These are phyloP conservation scores for Linanthus parryae DNA, from an alignment of 148 eudicot genomes.

Conservation along the genomic window DNA sequence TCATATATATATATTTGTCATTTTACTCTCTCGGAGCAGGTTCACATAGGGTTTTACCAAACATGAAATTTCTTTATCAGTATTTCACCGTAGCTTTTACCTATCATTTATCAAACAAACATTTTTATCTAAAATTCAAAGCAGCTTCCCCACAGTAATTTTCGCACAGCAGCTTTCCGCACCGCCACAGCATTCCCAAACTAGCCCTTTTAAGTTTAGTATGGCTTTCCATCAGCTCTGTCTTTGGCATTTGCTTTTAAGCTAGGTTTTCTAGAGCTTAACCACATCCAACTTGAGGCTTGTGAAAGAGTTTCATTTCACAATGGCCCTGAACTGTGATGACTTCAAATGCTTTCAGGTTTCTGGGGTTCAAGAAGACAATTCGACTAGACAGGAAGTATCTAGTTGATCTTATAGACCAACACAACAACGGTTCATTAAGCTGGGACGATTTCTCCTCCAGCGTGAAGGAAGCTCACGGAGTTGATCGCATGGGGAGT, in stretches of 20 bases:
- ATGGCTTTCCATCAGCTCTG: too few species aligned
- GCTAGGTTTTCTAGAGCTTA: neutral
- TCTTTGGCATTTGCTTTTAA: neutral
- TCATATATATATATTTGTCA: too few species aligned
- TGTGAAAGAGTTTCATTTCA: neutral
- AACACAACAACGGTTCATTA: conserved; percentile 32
- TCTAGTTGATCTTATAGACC: conserved; percentile 42
- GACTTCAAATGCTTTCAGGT: conserved; percentile 25
- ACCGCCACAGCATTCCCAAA: neutral
- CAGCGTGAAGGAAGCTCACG: conserved; percentile 41
- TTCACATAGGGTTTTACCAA: too few species aligned
- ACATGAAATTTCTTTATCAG: too few species aligned
- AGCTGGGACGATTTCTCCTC: conserved; percentile 49
- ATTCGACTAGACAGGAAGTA: conserved; percentile 37
- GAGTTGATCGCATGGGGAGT: conserved; percentile 41
- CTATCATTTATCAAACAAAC: too few species aligned
- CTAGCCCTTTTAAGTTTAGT: too few species aligned
- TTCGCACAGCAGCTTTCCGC: too few species aligned
- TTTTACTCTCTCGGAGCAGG: too few species aligned
- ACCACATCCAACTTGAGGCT: neutral
- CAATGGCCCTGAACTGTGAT: neutral
- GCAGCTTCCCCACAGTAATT: too few species aligned
- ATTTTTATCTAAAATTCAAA: too few species aligned
- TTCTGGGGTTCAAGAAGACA: conserved; percentile 47
- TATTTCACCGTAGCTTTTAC: too few species aligned